Base-by-base conservation (phyloP, 768 basidiomycete species). In the Pleurotus citrinopileatus region DNA sequence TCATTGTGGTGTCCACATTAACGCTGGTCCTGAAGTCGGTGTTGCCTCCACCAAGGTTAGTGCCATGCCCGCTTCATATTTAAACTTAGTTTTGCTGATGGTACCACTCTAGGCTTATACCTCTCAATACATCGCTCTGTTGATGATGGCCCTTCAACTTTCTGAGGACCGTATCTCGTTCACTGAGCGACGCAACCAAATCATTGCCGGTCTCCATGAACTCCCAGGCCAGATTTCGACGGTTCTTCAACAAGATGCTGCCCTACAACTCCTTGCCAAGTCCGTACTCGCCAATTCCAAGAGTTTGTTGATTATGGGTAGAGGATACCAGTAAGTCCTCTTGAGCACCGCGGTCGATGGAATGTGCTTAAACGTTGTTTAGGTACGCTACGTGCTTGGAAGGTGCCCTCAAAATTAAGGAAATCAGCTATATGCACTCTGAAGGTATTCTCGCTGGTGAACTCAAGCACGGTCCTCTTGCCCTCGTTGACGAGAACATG, bases 1-100 rank as follows among this genome's bases (percentile, higher is more conserved):
- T 2, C 97, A 99, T 76, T 97, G 94, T 59, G 97, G 97, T 88
- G 87, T 99, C 50, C 97, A 98, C 75, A 98, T 99, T 77, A 99
- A 99, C 66, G 97, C 94, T 63, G 94, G 94, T 17, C 95, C 95
- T 52, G 95, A 98, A 77, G 94, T 99, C 60, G 96, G 97, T 80
- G 97, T 99, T 55, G 97, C 97, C 4, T 98, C 94, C 15, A 98
- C 97, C 56, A 99, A 99, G 84, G 89, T 86, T 40, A 51, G 73
- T 65, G 5, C 43, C 48, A 40, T 43, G 19, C 12, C 20, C 20
- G 42, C 38, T 7, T 25, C 28, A 25, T 13, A 37, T 36, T 15
- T 55, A 20, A 22, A 23, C 23, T 19, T n/a, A n/a, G n/a, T n/a
- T n/a, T 15, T 36, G 8, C 28, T 37, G 28, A 51, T 26, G 23